phyloP scores from a whole-genome alignment of 176 grass and related monocot genomes.

The Olyra latifolia region DNA sequence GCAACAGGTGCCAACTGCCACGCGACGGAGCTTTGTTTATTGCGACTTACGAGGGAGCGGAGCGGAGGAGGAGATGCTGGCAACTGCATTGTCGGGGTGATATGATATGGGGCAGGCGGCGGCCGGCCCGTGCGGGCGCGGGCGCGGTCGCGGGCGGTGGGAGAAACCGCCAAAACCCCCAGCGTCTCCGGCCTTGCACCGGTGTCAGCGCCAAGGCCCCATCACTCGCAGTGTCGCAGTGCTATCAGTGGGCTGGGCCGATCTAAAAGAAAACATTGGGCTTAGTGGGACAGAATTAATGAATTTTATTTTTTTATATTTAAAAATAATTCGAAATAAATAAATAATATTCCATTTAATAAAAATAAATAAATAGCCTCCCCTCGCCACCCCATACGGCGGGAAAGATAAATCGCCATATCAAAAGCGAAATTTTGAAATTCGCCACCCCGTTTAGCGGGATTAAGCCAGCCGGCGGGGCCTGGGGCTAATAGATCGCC shows the following conservation, averaged over 20 bases:
- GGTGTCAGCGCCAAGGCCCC: not conserved
- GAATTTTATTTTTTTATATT: too few relatives aligned
- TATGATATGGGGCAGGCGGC: not conserved
- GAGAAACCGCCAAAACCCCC: too few relatives aligned
- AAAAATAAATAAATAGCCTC: too few relatives aligned
- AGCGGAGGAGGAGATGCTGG: not conserved
- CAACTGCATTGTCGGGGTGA: not conserved
- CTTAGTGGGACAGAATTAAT: too few relatives aligned
- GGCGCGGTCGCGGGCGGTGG: not conserved
- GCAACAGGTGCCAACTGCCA: not conserved
- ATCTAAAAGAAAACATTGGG: not conserved
- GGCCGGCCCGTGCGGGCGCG: not conserved
- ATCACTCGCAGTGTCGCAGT: not conserved
- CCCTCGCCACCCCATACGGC: too few relatives aligned
- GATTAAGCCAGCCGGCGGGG: too few relatives aligned
- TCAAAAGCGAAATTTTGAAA: too few relatives aligned
- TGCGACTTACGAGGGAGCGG: not conserved
- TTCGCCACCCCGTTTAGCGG: too few relatives aligned
- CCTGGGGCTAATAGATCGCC: too few relatives aligned
- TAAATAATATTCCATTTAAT: too few relatives aligned
- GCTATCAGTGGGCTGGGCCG: not conserved
- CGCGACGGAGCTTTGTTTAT: conserved; percentile 1
- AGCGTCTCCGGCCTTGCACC: not conserved
- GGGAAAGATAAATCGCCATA: too few relatives aligned
- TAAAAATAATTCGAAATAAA: too few relatives aligned